phyloP scores from a whole-genome alignment of 306 rosid genomes.

The Argentina anserina region DNA sequence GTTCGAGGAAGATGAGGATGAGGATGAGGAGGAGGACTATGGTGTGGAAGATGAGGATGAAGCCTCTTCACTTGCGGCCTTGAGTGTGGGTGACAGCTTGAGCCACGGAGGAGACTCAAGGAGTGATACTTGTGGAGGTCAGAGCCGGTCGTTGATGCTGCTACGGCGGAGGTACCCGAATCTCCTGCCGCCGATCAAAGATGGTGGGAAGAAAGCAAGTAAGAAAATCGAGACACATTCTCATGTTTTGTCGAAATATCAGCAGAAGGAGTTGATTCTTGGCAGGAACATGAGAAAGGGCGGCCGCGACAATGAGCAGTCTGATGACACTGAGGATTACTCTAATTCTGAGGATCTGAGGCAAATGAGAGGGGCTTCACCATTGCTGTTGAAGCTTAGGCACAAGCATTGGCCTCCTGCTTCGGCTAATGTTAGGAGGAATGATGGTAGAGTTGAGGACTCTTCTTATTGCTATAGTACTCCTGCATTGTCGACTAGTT shows the following conservation, averaged over 20 bases:
- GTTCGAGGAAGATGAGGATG: conserved; percentile 24
- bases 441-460: conserved; percentile 53
- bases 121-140: conserved; percentile 49
- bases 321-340: conserved; percentile 70
- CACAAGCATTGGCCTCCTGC: conserved; percentile 57
- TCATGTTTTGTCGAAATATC: conserved; percentile 43
- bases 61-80: conserved; percentile 47
- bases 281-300: conserved; percentile 27
- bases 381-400: conserved; percentile 61
- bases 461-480: conserved; percentile 87
- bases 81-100: conserved; percentile 56
- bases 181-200: conserved; percentile 24
- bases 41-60: conserved; percentile 33
- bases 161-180: conserved; percentile 48
- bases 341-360: conserved; percentile 64
- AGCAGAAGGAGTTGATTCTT: conserved; percentile 35
- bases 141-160: conserved; percentile 43
- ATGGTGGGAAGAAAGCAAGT: conserved; percentile 40
- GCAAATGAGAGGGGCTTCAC: conserved; percentile 66
- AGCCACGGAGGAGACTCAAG: conserved; percentile 58
- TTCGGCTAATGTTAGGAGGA: conserved; percentile 48
- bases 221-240: conserved; percentile 45
- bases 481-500: conserved; percentile 90
- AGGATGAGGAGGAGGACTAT: conserved; percentile 33
- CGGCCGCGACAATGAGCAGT: conserved; percentile 35